Evolutionary conservation across 2,329 filamentous ascomycete genomes (phyloP).

Genomic region (Hypocreales sp.): DNA sequence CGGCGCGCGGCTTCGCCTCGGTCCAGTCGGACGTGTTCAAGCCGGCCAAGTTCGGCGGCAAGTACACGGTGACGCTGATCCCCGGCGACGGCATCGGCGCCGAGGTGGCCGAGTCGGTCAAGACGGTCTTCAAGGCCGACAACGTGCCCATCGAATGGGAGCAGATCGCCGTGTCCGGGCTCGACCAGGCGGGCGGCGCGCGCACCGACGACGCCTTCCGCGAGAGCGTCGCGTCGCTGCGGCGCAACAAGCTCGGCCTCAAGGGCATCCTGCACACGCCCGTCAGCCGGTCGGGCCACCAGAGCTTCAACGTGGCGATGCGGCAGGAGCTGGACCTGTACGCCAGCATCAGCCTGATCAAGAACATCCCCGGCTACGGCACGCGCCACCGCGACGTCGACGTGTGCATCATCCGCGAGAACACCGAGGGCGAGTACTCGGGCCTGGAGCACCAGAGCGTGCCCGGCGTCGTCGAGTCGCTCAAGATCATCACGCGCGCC

Average conservation of each 20-base stretch:
- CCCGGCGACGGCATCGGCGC: slow-evolving; percentile 97
- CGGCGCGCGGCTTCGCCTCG: slow-evolving; percentile 55
- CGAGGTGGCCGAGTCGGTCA: slow-evolving; percentile 94
- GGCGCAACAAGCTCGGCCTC: slow-evolving; percentile 96
- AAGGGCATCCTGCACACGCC: slow-evolving; percentile 99
- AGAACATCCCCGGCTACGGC: slow-evolving; percentile 98
- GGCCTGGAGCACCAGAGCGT: slow-evolving; percentile 98
- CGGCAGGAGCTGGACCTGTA: slow-evolving; percentile 99
- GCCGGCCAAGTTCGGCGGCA: slow-evolving; percentile 96
- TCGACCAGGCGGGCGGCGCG: slow-evolving; percentile 63
- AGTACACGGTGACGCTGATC: slow-evolving; percentile 97
- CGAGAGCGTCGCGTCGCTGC: slow-evolving; percentile 86
- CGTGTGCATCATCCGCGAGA: slow-evolving; percentile 98
- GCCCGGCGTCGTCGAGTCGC: slow-evolving; percentile 87
- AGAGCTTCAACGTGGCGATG: slow-evolving; percentile 98
- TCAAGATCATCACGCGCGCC: slow-evolving; percentile 98
- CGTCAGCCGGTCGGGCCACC: slow-evolving; percentile 90
- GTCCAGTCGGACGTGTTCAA: slow-evolving; percentile 95
- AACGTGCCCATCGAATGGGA: slow-evolving; percentile 99
- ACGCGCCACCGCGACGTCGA: slow-evolving; percentile 96
- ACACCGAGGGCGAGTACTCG: slow-evolving; percentile 99
- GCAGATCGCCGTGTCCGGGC: slow-evolving; percentile 87
- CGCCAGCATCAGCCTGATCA: slow-evolving; percentile 92
- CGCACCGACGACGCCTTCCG: slow-evolving; percentile 90
- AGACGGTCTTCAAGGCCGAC: slow-evolving; percentile 99